A percentile compares a stretch with the other conserved stretches of the same genome.
Evolutionary conservation across 2,329 filamentous ascomycete genomes (phyloP).

Genomic region (Colletotrichum lini): DNA sequence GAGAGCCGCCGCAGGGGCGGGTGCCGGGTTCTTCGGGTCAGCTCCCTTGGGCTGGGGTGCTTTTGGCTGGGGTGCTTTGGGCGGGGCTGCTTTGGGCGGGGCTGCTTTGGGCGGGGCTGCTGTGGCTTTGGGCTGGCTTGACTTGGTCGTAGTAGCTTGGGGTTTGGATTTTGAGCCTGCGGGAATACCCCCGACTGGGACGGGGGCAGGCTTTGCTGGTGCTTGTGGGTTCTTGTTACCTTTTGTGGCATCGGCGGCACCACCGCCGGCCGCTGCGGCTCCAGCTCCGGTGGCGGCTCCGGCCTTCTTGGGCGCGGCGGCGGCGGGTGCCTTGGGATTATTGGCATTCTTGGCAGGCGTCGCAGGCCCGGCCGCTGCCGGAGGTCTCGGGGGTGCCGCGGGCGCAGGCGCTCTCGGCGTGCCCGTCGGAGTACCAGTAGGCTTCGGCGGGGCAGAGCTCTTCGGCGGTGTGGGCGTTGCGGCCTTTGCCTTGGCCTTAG

Average conservation of each 20-base stretch:
- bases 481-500: neutral
- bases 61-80: too few species aligned
- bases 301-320: constrained; percentile 25
- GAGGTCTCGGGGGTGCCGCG: too few species aligned
- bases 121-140: too few species aligned
- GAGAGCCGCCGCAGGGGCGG: constrained; percentile 23
- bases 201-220: constrained; percentile 16
- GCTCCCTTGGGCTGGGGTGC: neutral
- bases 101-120: too few species aligned
- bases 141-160: neutral
- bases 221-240: constrained; percentile 22
- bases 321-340: neutral
- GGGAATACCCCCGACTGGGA: constrained; percentile 10
- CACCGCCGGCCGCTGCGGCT: constrained; percentile 17
- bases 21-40: constrained; percentile 9
- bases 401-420: neutral
- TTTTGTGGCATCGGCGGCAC: constrained; percentile 14
- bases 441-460: neutral
- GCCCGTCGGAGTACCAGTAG: neutral
- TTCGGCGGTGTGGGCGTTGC: too few species aligned
- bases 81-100: too few species aligned
- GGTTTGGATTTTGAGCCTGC: constrained; percentile 9
- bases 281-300: neutral
- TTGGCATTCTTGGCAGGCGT: neutral
- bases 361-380: neutral